Evolutionary conservation across 2,329 filamentous ascomycete genomes (phyloP), one percentile per base, ranked within the genome.

Genomic region (Cytospora piceicola): DNA sequence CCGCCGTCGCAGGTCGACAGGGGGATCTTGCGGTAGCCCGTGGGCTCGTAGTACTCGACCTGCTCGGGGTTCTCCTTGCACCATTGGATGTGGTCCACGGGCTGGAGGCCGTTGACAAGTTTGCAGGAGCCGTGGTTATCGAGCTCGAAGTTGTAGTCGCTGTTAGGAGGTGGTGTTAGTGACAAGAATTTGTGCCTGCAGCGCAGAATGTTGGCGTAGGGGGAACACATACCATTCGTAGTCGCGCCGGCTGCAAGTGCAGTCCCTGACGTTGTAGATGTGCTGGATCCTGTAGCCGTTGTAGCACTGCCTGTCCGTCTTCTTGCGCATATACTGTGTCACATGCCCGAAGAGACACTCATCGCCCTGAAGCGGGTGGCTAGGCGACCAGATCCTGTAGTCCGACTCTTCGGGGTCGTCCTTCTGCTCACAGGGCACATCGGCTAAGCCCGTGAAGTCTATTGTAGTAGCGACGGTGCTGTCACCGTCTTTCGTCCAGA

Each of bases 311-410:
- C 84, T 82, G 20, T 89, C 87, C n/a, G 83, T 78, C 77, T 91
- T 94, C 85, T 98, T 99, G 75, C 95, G 92, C 73, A 96, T 87
- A 73, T 97, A 99, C 73, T 92, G 86, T 34, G 94, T 88, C 65
- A 92, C 85, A 75, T 98, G 96, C 1, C 95, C 95, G 73, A 99
- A 99, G 2, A 99, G 83, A 77, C 95, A 99, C 71, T 93, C 88
- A 69, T 93, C 83, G 11, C 90, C 80, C 70, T 91, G 85, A 67
- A 89, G 80, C 3, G 95, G 95, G 75, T 98, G 95, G 72, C 87
- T 88, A 3, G 95, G 94, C 57, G 87, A 87, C 94, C 94, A 99
- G 6, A 96, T 79, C 67, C 91, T 86, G 77, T 97, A 99, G 77
- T 98, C 92, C 4, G 79, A 81, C 67, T 81, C 79, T 24, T 77